These are phyloP conservation scores for Astathelohania contejeani DNA, from an alignment of 371 early-diverging fungal genomes.

Conservation along the genomic window DNA sequence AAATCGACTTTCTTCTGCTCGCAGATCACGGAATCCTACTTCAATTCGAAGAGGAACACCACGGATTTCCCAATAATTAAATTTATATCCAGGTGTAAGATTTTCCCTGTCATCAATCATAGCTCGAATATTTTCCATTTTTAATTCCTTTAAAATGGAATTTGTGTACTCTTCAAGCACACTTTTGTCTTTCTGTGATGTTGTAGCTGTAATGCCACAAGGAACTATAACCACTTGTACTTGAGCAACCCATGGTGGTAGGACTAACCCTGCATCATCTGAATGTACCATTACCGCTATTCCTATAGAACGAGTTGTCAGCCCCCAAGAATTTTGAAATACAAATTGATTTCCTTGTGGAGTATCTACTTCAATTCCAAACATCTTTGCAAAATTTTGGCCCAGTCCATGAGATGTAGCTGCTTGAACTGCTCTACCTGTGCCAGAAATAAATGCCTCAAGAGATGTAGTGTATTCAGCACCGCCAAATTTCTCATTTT, in stretches of 20 bases:
- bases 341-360: slow-evolving; percentile 55
- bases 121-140: slow-evolving; percentile 64
- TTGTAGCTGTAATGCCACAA: slow-evolving; percentile 75
- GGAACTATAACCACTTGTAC: slow-evolving; percentile 83
- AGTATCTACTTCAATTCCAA: slow-evolving; percentile 60
- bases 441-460: slow-evolving; percentile 90
- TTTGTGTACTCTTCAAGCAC: slow-evolving; percentile 52
- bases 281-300: slow-evolving; percentile 94
- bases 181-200: slow-evolving; percentile 57
- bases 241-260: slow-evolving; percentile 84
- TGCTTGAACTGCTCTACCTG: slow-evolving; percentile 96
- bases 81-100: slow-evolving; percentile 92
- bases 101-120: slow-evolving; percentile 73
- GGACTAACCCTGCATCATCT: slow-evolving; percentile 89
- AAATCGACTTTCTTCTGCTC: slow-evolving; percentile 61
- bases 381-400: slow-evolving; percentile 98
- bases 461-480: slow-evolving; percentile 91
- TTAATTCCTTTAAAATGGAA: slow-evolving; percentile 55
- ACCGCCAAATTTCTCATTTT: slow-evolving; percentile 98
- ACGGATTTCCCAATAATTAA: slow-evolving; percentile 95
- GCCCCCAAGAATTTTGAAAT: slow-evolving; percentile 99
- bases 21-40: slow-evolving; percentile 85
- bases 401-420: slow-evolving; percentile 97
- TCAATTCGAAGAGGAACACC: slow-evolving; percentile 95
- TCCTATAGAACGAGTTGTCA: slow-evolving; percentile 96